Evolutionary conservation across 73 alveolate genomes (phyloP).

Genomic region (Paramecium caudatum): DNA sequence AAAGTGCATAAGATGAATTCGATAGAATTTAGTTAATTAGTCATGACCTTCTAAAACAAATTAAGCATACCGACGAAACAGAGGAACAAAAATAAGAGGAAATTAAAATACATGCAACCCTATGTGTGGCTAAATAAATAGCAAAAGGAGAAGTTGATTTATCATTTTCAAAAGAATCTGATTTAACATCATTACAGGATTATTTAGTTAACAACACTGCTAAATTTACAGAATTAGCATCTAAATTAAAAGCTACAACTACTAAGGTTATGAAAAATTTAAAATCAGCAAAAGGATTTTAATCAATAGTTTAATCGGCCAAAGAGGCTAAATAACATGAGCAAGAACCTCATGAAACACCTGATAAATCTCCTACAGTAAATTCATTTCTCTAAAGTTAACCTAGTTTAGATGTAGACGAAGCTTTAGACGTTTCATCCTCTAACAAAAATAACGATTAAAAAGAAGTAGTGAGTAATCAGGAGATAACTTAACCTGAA

Average conservation of each 20-base stretch:
- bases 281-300: not conserved
- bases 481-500: too few relatives aligned
- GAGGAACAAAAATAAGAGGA: slow-evolving; percentile 16
- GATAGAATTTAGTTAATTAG: not conserved
- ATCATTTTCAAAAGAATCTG: slow-evolving; percentile 3
- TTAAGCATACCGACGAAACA: not conserved
- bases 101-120: not conserved
- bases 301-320: not conserved
- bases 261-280: not conserved
- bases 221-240: slow-evolving; percentile 15
- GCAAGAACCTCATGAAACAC: too few relatives aligned
- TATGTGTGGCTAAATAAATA: not conserved
- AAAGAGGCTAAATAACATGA: too few relatives aligned
- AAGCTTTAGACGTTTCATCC: too few relatives aligned
- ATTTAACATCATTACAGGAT: slow-evolving; percentile 10
- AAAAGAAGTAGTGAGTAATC: too few relatives aligned
- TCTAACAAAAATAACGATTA: too few relatives aligned
- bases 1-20: slow-evolving; percentile 8
- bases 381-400: too few relatives aligned
- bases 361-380: too few relatives aligned
- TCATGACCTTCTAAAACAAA: not conserved
- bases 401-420: too few relatives aligned
- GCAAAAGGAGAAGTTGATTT: slow-evolving; percentile 22
- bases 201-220: slow-evolving; percentile 8
- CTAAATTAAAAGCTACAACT: slow-evolving; percentile 5